These are phyloP conservation scores for Alternaria burnsii DNA, from an alignment of 2,329 filamentous ascomycete species.

Conservation along the genomic window DNA sequence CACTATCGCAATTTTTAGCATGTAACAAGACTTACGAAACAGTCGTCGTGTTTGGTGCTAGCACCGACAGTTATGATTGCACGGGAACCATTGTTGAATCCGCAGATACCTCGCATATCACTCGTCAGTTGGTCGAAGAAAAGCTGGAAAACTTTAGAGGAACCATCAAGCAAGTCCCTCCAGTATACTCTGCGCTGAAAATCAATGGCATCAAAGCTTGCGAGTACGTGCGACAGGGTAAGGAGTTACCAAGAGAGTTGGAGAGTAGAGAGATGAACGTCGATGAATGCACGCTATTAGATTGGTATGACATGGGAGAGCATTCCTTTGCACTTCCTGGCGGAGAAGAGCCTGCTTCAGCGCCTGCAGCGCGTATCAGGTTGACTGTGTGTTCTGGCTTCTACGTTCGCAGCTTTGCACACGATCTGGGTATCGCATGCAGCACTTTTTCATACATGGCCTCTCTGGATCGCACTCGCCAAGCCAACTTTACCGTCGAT, in stretches of 20 bases:
- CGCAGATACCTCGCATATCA: constrained; percentile 28
- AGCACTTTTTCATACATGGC: constrained; percentile 36
- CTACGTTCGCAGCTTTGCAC: constrained; percentile 46
- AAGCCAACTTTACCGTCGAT: constrained; percentile 30
- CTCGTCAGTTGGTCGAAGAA: constrained; percentile 25
- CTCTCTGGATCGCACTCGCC: constrained; percentile 33
- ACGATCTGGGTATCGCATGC: constrained; percentile 42
- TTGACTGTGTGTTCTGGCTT: constrained; percentile 43
- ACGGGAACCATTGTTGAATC: constrained; percentile 28
- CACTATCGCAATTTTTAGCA: constrained; percentile 35
- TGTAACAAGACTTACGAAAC: constrained; percentile 44
- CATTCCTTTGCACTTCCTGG: constrained; percentile 27
- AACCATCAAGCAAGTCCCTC: constrained; percentile 36
- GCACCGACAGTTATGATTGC: constrained; percentile 43
- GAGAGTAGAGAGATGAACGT: constrained; percentile 40
- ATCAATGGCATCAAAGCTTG: constrained; percentile 42
- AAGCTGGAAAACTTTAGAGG: constrained; percentile 32
- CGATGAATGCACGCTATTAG: constrained; percentile 37
- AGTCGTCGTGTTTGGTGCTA: constrained; percentile 38
- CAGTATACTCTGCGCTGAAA: constrained; percentile 43
- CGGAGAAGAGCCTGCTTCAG: constrained; percentile 14
- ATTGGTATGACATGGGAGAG: constrained; percentile 33
- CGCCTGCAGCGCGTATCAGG: constrained; percentile 31
- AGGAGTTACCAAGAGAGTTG: constrained; percentile 35
- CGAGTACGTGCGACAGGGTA: constrained; percentile 38